Conservation (phyloP, 768 basidiomycete genomes). For the Lentinula aciculospora region DNA sequence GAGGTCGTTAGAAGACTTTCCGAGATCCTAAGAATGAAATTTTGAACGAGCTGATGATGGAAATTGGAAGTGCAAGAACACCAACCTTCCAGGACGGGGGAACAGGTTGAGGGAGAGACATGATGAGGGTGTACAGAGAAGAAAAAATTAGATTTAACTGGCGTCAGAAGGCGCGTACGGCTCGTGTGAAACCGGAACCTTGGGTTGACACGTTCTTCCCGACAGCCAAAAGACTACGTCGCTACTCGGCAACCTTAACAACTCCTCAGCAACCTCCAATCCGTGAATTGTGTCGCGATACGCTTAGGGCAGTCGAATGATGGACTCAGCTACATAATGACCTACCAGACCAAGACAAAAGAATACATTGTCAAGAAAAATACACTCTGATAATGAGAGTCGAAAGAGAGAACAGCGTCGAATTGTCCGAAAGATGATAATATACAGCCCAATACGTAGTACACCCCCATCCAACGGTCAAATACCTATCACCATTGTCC, state of each 20-base stretch:
- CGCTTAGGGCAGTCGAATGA: background rate
- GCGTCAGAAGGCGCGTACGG: background rate
- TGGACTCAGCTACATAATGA: background rate
- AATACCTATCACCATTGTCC: conserved; percentile 39
- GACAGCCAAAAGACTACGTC: no score
- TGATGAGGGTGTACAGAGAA: conserved; percentile 31
- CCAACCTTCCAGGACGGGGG: conserved; percentile 94
- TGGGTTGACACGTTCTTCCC: background rate
- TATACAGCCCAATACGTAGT: background rate
- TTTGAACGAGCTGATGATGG: background rate
- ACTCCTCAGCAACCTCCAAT: background rate
- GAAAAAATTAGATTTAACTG: background rate
- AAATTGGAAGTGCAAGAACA: conserved; percentile 2
- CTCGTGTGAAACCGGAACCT: conserved; percentile 5
- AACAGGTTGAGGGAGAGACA: conserved; percentile 93
- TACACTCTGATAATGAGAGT: background rate
- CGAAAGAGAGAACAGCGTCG: no score
- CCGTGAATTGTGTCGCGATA: background rate
- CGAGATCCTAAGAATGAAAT: conserved; percentile 66
- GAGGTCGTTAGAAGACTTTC: conserved; percentile 96
- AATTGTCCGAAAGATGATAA: no score
- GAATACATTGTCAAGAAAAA: background rate
- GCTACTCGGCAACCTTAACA: background rate
- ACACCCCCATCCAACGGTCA: background rate
- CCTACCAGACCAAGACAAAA: background rate